Conservation (phyloP, 2,329 filamentous ascomycete species). For the Didymella pinodella region DNA sequence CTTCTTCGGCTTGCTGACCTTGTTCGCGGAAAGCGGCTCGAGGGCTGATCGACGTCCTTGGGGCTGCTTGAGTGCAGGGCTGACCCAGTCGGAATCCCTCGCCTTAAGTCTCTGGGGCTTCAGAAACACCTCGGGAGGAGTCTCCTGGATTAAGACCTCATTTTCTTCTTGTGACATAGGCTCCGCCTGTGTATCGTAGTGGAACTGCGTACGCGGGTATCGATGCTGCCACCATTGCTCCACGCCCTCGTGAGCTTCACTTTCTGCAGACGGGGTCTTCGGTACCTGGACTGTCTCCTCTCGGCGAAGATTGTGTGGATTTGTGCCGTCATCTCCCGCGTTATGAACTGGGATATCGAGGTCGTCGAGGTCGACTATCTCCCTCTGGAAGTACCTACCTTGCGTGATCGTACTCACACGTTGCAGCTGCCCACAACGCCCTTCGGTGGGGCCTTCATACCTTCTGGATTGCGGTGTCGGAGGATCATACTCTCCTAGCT, state of each 20-base stretch:
- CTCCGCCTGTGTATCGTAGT: slow-evolving; percentile 17
- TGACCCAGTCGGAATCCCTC: background rate
- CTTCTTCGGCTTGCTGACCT: slow-evolving; percentile 9
- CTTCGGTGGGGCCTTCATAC: background rate
- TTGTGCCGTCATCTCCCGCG: background rate
- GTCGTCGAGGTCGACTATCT: slow-evolving; percentile 14
- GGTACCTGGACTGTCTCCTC: slow-evolving; percentile 9
- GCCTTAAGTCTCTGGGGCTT: background rate
- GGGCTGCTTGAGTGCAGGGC: background rate
- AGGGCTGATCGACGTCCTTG: background rate
- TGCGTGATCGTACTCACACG: slow-evolving; percentile 12
- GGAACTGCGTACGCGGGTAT: slow-evolving; percentile 10
- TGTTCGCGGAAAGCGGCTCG: background rate
- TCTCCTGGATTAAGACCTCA: slow-evolving; percentile 10
- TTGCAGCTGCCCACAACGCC: slow-evolving; percentile 3
- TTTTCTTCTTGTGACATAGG: background rate
- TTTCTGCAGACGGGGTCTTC: background rate
- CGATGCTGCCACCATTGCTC: slow-evolving; percentile 14
- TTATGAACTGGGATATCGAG: background rate
- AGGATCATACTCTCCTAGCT: background rate
- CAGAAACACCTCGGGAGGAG: slow-evolving; percentile 6
- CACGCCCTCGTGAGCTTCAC: background rate
- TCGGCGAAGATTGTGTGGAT: background rate
- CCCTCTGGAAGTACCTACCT: slow-evolving; percentile 12
- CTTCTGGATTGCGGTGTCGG: background rate